Evolutionary conservation across 2,329 filamentous ascomycete genomes (phyloP), one percentile per base, ranked within the genome.

Genomic region (Cordyceps fumosorosea): DNA sequence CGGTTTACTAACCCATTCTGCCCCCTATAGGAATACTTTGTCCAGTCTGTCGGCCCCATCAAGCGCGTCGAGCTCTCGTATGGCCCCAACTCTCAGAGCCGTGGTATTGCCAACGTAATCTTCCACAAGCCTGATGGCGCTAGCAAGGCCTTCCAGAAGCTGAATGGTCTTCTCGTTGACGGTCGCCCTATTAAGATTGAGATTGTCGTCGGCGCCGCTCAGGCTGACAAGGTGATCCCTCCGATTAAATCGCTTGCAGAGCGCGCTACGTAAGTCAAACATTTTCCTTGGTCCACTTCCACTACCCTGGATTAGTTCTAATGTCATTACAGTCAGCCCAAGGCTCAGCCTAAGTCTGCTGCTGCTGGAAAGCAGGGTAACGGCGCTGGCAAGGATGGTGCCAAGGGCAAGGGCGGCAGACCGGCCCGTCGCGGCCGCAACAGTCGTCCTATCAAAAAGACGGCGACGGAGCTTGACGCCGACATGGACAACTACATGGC

Each of bases 401-500:
- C 78, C 53, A 81, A 80, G 68, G 74, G 76, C 57, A 72, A 71
- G 50, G 76, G 69, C 55, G 73, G 73, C 68, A 80, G 76, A 12
- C 34, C 34, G 67, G 68, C 67, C 10, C 80, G 82, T 62, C 80
- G 80, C 65, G 75, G 73, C 48, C 86, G 87, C 68, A 88, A 80
- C 70, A 80, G 82, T 66, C 85, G 89, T 69, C 82, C 89, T 67
- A 78, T 87, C 71, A 81, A 96, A 80, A 98, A 98, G 89, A 96
- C 92, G 0, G 87, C 89, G 1, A 93, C 96, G 74, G 93, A 99
- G 79, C 86, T 99, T 29, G 95, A 99, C 74, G 92, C 91, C 5
- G 95, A 99, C 76, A 99, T 99, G 95, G 88, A 86, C 22, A 95
- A 98, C 76, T 99, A 99, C 80, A 98, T 96, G 58, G 58, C 58